Evolutionary conservation across 2,329 filamentous ascomycete genomes (phyloP).

Genomic region (Pyrenophora tritici-repentis): DNA sequence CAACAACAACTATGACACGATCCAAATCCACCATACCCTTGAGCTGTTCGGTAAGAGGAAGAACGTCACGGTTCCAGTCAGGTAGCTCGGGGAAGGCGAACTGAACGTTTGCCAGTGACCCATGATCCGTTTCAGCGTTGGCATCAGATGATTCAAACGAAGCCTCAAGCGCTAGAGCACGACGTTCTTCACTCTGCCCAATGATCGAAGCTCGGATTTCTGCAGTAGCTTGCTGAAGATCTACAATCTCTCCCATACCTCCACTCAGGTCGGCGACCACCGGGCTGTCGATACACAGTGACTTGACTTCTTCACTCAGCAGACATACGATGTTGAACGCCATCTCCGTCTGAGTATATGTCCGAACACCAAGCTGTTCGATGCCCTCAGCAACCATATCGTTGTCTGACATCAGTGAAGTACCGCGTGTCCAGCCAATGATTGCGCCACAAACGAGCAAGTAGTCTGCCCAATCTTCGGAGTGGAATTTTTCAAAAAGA

Average conservation of each 20-base stretch:
- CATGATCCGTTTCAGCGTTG: constrained; percentile 89
- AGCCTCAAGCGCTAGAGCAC: constrained; percentile 72
- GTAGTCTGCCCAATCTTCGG: constrained; percentile 95
- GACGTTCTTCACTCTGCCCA: constrained; percentile 90
- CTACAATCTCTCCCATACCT: constrained; percentile 76
- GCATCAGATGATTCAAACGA: constrained; percentile 59
- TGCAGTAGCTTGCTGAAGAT: constrained; percentile 5
- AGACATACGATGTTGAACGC: constrained; percentile 96
- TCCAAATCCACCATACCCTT: constrained; percentile 99
- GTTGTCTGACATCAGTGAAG: constrained; percentile 96
- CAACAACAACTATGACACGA: constrained; percentile 95
- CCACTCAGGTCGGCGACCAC: constrained; percentile 98
- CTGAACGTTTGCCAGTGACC: constrained; percentile 96
- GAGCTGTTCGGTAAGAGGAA: constrained; percentile 83
- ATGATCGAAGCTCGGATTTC: constrained; percentile 52
- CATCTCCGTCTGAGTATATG: constrained; percentile 99
- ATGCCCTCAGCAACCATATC: constrained; percentile 97
- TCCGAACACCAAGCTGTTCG: constrained; percentile 94
- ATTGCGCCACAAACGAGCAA: constrained; percentile 97
- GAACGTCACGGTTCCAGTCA: constrained; percentile 88
- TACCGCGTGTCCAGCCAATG: constrained; percentile 98
- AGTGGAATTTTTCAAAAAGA: constrained; percentile 97
- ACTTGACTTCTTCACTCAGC: constrained; percentile 91
- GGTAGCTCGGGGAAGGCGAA: constrained; percentile 91
- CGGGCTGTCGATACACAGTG: constrained; percentile 92